Base-by-base conservation (phyloP, 805 yeast genomes). In the Pichia ethanolica region DNA sequence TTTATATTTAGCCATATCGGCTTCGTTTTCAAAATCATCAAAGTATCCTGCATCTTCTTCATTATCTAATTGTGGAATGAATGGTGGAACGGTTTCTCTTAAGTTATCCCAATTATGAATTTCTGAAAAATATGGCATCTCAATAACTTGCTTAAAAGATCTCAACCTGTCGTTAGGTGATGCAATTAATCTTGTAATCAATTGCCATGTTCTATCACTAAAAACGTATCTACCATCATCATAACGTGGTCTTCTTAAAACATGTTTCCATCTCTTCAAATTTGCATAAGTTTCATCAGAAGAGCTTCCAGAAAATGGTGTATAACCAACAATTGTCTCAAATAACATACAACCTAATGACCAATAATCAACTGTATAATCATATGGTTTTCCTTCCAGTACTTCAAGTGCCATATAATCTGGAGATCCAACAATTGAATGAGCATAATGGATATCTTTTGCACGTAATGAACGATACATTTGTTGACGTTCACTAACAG, bases 401-500 rank as follows among this genome's bases (percentile, higher is more conserved):
- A 93, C 98, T 67, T 93, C 99, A 45, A 93, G 74, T 1, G 99
- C 99, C 99, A 93, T 93, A 64, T 93, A 93, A 67, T 93, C 99
- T 1, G 99, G 99, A 5, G 96, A 86, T 1, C 99, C 99, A 13
- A 93, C 99, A 58, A 91, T 88, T 1, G 97, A 89, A 59, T 88
- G 87, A 14, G 99, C 98, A 61, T 86, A 84, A 59, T 86, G 89
- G 51, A 87, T 77, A 59, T 89, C 96, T 35, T 77, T 77, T 52
- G 81, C 84, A 56, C 95, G 79, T 48, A 83, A 65, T n/a, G 84
- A 81, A 54, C 87, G 81, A 68, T 90, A 93, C 63, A 89, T 72
- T 59, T 79, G 76, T 68, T 91, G 96, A 69, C 99, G 82, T 68
- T 95, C 97, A 47, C 77, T 77, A 60, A 91, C 80, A 4, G 95